These are phyloP conservation scores for Talaromyces ruber DNA, from an alignment of 495 filamentous ascomycete species.

Conservation along the genomic window DNA sequence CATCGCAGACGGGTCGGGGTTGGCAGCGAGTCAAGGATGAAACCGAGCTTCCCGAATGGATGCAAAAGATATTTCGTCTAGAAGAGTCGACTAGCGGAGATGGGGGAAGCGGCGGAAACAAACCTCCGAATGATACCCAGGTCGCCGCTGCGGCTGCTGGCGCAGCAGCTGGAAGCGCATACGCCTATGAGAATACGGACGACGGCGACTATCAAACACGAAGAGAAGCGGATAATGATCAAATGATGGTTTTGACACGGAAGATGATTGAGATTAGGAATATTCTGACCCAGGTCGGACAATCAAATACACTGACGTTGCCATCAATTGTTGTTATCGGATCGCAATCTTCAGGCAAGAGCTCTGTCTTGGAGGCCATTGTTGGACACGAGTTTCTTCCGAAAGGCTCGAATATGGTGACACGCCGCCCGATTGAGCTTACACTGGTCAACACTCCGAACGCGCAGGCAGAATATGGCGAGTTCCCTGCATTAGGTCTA, in stretches of 20 bases:
- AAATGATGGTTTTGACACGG: slow-evolving; percentile 99
- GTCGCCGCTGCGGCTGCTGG: slow-evolving; percentile 39
- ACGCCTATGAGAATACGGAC: slow-evolving; percentile 63
- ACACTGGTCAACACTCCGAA: slow-evolving; percentile 95
- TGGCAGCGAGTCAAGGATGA: slow-evolving; percentile 79
- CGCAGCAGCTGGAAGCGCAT: slow-evolving; percentile 62
- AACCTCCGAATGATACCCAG: slow-evolving; percentile 56
- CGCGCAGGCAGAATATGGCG: slow-evolving; percentile 83
- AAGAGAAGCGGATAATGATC: slow-evolving; percentile 77
- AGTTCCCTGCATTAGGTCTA: slow-evolving; percentile 88
- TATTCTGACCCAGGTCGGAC: slow-evolving; percentile 82
- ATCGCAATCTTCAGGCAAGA: slow-evolving; percentile 96
- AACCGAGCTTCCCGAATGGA: slow-evolving; percentile 75
- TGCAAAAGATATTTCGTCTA: slow-evolving; percentile 61
- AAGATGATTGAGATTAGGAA: slow-evolving; percentile 99
- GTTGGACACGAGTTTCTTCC: slow-evolving; percentile 97
- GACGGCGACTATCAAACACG: slow-evolving; percentile 61
- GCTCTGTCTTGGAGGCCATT: slow-evolving; percentile 93
- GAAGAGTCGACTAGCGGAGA: slow-evolving; percentile 36
- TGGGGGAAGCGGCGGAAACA: slow-evolving; percentile 31
- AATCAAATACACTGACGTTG: slow-evolving; percentile 76
- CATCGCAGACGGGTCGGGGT: slow-evolving; percentile 66
- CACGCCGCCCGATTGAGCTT: slow-evolving; percentile 88
- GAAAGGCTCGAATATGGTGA: slow-evolving; percentile 98
- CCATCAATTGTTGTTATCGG: slow-evolving; percentile 98